Base-by-base conservation (phyloP, 257 asterid genomes). In the Salvia rosmarinus region DNA sequence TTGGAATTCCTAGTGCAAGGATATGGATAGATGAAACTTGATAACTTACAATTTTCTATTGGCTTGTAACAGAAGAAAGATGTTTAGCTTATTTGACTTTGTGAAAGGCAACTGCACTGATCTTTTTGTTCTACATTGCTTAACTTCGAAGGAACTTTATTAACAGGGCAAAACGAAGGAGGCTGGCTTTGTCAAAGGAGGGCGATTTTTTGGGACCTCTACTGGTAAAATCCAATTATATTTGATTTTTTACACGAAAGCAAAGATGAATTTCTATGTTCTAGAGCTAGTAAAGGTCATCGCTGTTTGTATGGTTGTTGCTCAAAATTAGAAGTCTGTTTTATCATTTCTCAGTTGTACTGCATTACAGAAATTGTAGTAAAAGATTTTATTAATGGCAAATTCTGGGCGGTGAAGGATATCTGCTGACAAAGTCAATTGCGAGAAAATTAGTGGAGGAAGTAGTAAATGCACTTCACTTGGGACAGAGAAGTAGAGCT, bases 401-500 rank as follows among this genome's bases (percentile, higher is more conserved):
- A 47, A 50, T 55, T n/a, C 28, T 66, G 74, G 70, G 63, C 9
- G 77, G 66, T 82, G 78, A 73, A 81, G 92, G 83, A 64, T 74
- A 51, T 75, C 51, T 61, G 58, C 60, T 39, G 64, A 39, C 54
- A 74, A 61, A 67, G 68, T 74, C 81, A 6, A 28, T 51, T 46
- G 44, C 72, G 20, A 78, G 82, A 70, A 47, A 52, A 51, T 34
- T 81, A 64, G 90, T 81, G 78, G 71, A 72, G 80, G 80, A 82
- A 75, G 83, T 89, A 70, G 80, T 92, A 52, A 76, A 71, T 72
- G 96, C 96, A 66, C 95, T 92, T 73, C 58, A 55, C 75, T 70
- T 51, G 34, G 96, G 96, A 65, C 86, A 88, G 75, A 87, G 90
- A 75, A 77, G 79, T 64, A 82, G 79, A 81, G 96, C 98, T 75